Conservation (phyloP, 2,329 filamentous ascomycete genomes). For the Endoconidiophora polonica region DNA sequence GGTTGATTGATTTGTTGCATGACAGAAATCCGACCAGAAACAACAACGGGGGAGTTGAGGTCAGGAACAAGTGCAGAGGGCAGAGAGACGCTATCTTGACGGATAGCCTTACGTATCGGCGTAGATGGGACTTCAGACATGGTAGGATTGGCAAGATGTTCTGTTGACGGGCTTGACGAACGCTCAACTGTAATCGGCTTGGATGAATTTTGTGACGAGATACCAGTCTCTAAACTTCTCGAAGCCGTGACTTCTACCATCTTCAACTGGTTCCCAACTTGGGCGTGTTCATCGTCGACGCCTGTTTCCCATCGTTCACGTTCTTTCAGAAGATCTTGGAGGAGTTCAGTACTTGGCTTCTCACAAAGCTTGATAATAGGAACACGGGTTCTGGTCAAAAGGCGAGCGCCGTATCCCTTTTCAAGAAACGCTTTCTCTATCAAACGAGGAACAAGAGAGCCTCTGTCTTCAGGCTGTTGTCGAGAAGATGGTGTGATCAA, state of each 20-base stretch:
- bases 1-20: conserved; percentile 7
- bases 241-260: neutral
- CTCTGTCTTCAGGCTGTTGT: conserved; percentile 33
- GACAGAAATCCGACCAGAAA: conserved; percentile 6
- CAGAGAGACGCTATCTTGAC: neutral
- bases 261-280: too few species aligned
- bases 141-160: too few species aligned
- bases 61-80: neutral
- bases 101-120: neutral
- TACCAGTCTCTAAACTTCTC: neutral
- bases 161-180: neutral
- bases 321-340: conserved; percentile 43
- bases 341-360: conserved; percentile 44
- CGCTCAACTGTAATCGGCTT: neutral
- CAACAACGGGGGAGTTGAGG: neutral
- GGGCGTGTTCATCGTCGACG: conserved; percentile 15
- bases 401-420: conserved; percentile 54
- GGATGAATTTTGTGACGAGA: neutral
- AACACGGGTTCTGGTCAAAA: conserved; percentile 63
- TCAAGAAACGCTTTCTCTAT: conserved; percentile 61
- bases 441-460: conserved; percentile 51
- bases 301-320: conserved; percentile 55
- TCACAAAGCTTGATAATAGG: conserved; percentile 81
- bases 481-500: conserved; percentile 49
- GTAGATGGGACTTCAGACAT: too few species aligned